A percentile compares a stretch with the other conserved stretches of the same genome.
These are phyloP conservation scores for Combretum micranthum DNA, from an alignment of 345 rosid species.

Conservation along the genomic window DNA sequence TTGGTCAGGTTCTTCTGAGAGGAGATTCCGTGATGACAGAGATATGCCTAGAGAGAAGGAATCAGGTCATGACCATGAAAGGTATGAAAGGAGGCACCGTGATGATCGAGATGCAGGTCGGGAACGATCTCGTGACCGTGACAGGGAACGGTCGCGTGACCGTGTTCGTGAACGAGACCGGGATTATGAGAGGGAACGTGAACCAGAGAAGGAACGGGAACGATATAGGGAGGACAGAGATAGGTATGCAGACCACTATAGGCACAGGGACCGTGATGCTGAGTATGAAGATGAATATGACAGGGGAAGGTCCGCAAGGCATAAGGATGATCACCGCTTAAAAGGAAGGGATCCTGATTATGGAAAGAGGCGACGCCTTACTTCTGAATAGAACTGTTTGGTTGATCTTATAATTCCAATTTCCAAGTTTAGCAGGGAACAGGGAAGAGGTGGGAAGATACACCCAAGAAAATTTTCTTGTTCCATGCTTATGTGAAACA, in stretches of 20 bases:
- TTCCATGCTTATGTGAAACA: conserved; percentile 8
- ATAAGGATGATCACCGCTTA: conserved; percentile 62
- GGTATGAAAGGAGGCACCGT: conserved; percentile 54
- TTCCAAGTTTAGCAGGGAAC: background rate
- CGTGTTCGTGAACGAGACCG: conserved; percentile 25
- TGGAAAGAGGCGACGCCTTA: conserved; percentile 72
- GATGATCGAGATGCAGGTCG: conserved; percentile 57
- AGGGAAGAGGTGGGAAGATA: background rate
- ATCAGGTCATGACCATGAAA: conserved; percentile 44
- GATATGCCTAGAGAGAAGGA: conserved; percentile 61
- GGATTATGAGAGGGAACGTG: conserved; percentile 45
- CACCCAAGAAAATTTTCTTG: conserved; percentile 4
- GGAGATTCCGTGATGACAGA: conserved; percentile 66
- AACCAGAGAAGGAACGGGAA: conserved; percentile 57
- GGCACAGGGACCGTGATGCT: conserved; percentile 45
- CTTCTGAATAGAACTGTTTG: conserved; percentile 22
- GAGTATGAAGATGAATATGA: conserved; percentile 68
- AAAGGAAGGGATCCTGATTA: conserved; percentile 73
- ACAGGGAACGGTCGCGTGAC: conserved; percentile 61
- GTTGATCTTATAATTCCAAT: conserved; percentile 17
- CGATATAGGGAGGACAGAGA: conserved; percentile 59
- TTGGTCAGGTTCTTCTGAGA: conserved; percentile 71
- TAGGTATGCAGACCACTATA: conserved; percentile 48
- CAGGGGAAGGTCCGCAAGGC: conserved; percentile 54
- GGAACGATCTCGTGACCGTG: conserved; percentile 54